phyloP scores from a whole-genome alignment of 257 asterid species.

The Avicennia marina region DNA sequence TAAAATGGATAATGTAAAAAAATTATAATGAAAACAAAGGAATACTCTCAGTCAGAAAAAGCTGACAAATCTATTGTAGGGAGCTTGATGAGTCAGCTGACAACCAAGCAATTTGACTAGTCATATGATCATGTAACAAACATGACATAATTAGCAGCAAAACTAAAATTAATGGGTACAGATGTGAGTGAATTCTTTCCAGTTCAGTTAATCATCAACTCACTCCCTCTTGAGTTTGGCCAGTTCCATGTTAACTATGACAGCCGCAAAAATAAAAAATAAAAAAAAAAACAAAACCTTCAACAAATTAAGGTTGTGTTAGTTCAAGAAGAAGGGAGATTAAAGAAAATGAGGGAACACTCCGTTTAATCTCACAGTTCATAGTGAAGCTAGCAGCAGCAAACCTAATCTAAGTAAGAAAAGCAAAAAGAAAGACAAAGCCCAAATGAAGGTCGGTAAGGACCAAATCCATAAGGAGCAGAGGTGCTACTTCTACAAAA shows the following conservation, averaged over 20 bases:
- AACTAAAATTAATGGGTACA: not conserved
- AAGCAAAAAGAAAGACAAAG: not conserved
- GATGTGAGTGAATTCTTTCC: not conserved
- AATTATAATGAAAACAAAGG: not conserved
- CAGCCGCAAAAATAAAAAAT: too few relatives aligned
- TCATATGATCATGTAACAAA: not conserved
- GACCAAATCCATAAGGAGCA: not conserved
- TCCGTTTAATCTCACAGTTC: not conserved
- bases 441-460: not conserved
- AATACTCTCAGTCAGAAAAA: not conserved
- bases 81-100: not conserved
- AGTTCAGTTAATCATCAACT: not conserved
- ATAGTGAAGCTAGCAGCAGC: not conserved
- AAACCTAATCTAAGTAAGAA: too few relatives aligned
- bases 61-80: not conserved
- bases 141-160: not conserved
- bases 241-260: not conserved
- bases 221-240: not conserved
- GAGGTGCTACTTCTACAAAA: not conserved
- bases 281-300: not conserved
- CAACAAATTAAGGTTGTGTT: not conserved
- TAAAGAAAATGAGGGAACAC: constrained; percentile 2
- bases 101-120: not conserved
- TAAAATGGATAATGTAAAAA: not conserved
- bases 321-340: not conserved